Base-by-base conservation (phyloP, 148 eudicot genomes). In the Vaccinium macrocarpon region DNA sequence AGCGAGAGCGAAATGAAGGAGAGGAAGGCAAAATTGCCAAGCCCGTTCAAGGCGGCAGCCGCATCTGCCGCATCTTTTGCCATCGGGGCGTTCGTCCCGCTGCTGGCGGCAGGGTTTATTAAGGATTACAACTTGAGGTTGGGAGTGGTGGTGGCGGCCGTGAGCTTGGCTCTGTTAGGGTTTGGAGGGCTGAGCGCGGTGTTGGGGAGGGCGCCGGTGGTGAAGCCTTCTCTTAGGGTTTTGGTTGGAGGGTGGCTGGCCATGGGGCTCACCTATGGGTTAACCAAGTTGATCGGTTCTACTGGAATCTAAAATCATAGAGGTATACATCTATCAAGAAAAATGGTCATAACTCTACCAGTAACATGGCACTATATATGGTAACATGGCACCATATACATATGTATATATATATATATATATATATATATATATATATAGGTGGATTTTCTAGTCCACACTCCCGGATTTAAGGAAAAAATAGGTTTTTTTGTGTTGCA, bases 231-330 rank as follows among this genome's bases (percentile, higher is more conserved):
- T 10, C 71, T 21, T 5, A 90, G 90, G 88, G 87, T 90, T 46
- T 16, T 88, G 86, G 68, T 88, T 8, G 91, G 91, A 66, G 91
- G 91, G 3, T 88, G 86, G 90, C n/a, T 88, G 86, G 91, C 91
- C 52, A 88, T 90, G 91, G 88, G 70, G 9, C 81, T 90, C 19
- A 85, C 91, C 42, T 90, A 55, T 76, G 88, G 90, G 4, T 76
- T 90, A 6, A 90, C 91, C 16, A 90, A 83, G 86, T 38, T 81
- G 10, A 53, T 88, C 23, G 83, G 80, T 18, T 56, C 85, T 9
- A 32, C 19, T 23, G 87, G 82, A 8, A 23, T 88, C 50, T 29
- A 72, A 51, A 64, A 21, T 21, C 9, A 19, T 1, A 1, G 16
- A 55, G 1, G 1, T 3, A 0, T 0, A 4, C 15, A 55, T 15